These are phyloP conservation scores for Miscanthus sacchariflorus DNA, from an alignment of 202 grass and related monocot genomes.

Conservation along the genomic window DNA sequence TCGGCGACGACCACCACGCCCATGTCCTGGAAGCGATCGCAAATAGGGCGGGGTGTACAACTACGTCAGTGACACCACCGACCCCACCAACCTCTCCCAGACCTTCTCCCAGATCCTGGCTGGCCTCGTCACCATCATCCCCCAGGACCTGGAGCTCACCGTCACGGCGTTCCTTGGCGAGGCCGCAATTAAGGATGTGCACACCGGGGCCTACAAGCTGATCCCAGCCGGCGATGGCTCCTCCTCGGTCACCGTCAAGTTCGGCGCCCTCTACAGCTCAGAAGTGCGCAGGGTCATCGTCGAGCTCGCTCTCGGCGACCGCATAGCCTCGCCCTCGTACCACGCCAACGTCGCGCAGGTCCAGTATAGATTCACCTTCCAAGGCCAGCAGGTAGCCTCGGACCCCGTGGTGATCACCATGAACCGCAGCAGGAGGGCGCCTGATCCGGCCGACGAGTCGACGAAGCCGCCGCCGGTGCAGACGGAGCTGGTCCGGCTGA, in stretches of 20 bases:
- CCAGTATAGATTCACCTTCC: constrained; percentile 1
- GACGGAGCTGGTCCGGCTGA: background rate
- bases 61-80: background rate
- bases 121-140: constrained; percentile 43
- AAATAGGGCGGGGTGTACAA: constrained; percentile 25
- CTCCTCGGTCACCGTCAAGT: background rate
- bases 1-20: constrained; percentile 28
- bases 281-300: constrained; percentile 26
- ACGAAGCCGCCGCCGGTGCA: background rate
- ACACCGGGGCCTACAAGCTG: background rate
- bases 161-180: background rate
- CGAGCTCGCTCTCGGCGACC: background rate
- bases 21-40: background rate
- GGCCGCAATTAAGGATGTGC: background rate
- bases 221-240: background rate
- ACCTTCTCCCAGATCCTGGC: constrained; percentile 40
- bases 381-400: background rate
- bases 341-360: background rate
- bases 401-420: background rate
- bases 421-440: background rate
- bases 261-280: constrained; percentile 32
- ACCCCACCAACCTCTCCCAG: constrained; percentile 4
- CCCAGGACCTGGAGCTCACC: constrained; percentile 30
- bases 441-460: background rate
- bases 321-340: background rate